A percentile compares a stretch with the other conserved stretches of the same genome.
phyloP scores from a whole-genome alignment of 495 filamentous ascomycete genomes.

The Aspergillus kassunensis region DNA sequence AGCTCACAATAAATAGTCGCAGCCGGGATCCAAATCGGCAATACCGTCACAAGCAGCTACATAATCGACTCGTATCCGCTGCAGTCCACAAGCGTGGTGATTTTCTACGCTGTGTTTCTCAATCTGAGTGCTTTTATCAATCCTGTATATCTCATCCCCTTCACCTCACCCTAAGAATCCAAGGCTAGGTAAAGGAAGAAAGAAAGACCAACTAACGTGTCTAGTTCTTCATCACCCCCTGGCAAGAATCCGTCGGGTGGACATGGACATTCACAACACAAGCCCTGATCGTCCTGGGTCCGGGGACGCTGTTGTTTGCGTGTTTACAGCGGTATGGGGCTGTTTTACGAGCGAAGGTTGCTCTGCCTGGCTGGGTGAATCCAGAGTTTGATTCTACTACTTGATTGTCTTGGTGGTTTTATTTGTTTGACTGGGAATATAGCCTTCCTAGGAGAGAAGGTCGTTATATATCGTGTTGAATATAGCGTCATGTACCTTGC shows the following conservation, averaged over 20 bases:
- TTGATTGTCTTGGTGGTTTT: no score
- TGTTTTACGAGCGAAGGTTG: slow-evolving; percentile 24
- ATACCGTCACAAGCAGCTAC: slow-evolving; percentile 53
- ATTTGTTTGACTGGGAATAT: no score
- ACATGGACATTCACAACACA: slow-evolving; percentile 57
- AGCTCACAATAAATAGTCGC: slow-evolving; percentile 34
- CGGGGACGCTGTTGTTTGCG: slow-evolving; percentile 38
- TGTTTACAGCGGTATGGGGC: slow-evolving; percentile 46
- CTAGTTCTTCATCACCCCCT: slow-evolving; percentile 55
- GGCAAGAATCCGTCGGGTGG: slow-evolving; percentile 48
- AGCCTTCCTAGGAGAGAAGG: no score
- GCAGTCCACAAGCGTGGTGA: slow-evolving; percentile 56
- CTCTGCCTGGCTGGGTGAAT: slow-evolving; percentile 39
- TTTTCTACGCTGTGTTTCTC: slow-evolving; percentile 59
- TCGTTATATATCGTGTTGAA: no score
- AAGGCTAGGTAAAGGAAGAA: neutral
- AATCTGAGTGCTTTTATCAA: slow-evolving; percentile 50
- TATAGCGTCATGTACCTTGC: no score
- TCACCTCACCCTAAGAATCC: neutral
- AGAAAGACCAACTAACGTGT: neutral
- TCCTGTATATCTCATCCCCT: slow-evolving; percentile 27
- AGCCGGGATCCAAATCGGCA: slow-evolving; percentile 59
- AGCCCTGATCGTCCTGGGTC: slow-evolving; percentile 45
- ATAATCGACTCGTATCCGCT: slow-evolving; percentile 57
- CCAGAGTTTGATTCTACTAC: slow-evolving; percentile 35